Percentiles rank a stretch among this genome's conserved stretches.
phyloP scores from a whole-genome alignment of 1,284 basidiomycete genomes.

The Singerocomus inundabilis region DNA sequence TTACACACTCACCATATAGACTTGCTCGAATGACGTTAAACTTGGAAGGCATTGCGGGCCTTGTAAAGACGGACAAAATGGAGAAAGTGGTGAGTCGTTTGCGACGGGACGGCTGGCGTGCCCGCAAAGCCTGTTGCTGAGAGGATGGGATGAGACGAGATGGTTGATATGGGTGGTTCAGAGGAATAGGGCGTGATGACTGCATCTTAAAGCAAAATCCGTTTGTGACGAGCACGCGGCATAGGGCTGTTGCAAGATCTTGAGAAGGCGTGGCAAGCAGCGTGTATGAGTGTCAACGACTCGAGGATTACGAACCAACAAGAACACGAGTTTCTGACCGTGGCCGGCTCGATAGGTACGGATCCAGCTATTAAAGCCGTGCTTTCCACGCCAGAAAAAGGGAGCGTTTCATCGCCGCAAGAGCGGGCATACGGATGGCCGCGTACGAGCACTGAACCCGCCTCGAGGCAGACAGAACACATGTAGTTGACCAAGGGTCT shows the following conservation, averaged over 20 bases:
- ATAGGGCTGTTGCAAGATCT: slow-evolving; percentile 24
- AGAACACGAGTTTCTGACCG: slow-evolving; percentile 22
- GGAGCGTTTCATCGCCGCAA: slow-evolving; percentile 16
- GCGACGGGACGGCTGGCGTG: slow-evolving; percentile 39
- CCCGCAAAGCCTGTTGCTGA: slow-evolving; percentile 17
- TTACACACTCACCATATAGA: slow-evolving; percentile 53
- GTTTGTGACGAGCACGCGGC: slow-evolving; percentile 31
- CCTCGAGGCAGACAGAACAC: slow-evolving; percentile 28
- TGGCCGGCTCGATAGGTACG: slow-evolving; percentile 27
- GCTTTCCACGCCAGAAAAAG: slow-evolving; percentile 16
- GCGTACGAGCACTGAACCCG: background rate
- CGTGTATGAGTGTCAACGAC: slow-evolving; percentile 37
- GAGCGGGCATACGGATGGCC: background rate
- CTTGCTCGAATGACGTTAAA: slow-evolving; percentile 66
- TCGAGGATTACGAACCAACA: slow-evolving; percentile 19
- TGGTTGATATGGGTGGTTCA: slow-evolving; percentile 28
- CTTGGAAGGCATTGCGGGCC: slow-evolving; percentile 43
- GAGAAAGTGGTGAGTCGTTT: slow-evolving; percentile 33
- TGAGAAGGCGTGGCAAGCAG: slow-evolving; percentile 30
- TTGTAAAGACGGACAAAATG: slow-evolving; percentile 30
- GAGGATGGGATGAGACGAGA: slow-evolving; percentile 19
- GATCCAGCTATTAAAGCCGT: slow-evolving; percentile 20
- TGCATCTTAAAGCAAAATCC: slow-evolving; percentile 36
- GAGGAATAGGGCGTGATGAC: slow-evolving; percentile 33
- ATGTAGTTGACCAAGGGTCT: background rate